Conservation (phyloP, 2,329 filamentous ascomycete species). For the Piedraia hortae region DNA sequence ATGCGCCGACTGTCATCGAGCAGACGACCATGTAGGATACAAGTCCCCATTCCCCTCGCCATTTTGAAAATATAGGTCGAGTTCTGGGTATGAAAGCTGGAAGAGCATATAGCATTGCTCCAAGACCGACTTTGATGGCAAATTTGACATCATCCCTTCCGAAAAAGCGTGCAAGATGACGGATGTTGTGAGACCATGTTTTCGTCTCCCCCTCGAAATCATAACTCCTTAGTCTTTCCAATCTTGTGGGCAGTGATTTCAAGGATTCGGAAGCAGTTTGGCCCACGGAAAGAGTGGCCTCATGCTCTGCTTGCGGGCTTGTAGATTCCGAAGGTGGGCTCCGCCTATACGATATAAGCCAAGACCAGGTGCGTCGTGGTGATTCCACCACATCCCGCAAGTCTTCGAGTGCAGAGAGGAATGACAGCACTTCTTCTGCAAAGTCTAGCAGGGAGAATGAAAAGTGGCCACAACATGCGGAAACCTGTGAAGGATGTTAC, state of each 20-base stretch:
- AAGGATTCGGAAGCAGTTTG: constrained; percentile 6
- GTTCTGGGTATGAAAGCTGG: constrained; percentile 63
- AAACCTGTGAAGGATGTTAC: constrained; percentile 69
- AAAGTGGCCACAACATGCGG: constrained; percentile 92
- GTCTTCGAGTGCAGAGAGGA: constrained; percentile 63
- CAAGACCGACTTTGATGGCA: constrained; percentile 76
- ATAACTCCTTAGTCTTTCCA: constrained; percentile 10
- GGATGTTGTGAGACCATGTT: constrained; percentile 22
- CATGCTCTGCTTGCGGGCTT: neutral
- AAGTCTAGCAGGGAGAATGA: constrained; percentile 78
- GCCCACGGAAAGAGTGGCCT: constrained; percentile 3
- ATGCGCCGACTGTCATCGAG: constrained; percentile 87
- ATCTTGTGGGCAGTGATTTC: constrained; percentile 8
- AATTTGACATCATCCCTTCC: constrained; percentile 43
- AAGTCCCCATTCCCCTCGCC: constrained; percentile 90
- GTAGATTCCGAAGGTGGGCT: neutral
- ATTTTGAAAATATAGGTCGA: constrained; percentile 54
- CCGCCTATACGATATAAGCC: constrained; percentile 43
- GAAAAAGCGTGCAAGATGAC: constrained; percentile 27
- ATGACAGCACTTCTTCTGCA: constrained; percentile 63
- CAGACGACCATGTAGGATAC: constrained; percentile 95
- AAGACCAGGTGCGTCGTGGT: constrained; percentile 44
- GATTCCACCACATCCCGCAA: constrained; percentile 39
- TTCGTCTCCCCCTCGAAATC: constrained; percentile 7
- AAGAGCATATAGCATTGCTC: constrained; percentile 66